A percentile compares a stretch with the other conserved stretches of the same genome.
Conservation (phyloP, 2,329 filamentous ascomycete genomes). For the Alternaria solani region DNA sequence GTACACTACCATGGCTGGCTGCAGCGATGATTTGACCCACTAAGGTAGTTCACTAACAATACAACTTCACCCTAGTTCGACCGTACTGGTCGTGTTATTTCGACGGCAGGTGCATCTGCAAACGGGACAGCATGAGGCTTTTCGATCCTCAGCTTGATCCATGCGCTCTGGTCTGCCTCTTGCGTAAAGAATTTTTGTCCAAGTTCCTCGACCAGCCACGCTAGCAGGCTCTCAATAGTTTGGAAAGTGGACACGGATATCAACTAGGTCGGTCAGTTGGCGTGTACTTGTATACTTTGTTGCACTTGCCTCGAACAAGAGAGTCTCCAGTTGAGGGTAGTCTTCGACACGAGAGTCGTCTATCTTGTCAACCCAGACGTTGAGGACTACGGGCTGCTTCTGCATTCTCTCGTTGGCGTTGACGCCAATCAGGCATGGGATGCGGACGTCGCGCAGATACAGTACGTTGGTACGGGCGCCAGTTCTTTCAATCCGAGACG, state of each 20-base stretch:
- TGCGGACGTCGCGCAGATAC: constrained; percentile 64
- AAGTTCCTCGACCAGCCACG: constrained; percentile 52
- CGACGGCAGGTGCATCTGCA: constrained; percentile 74
- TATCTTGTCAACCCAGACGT: constrained; percentile 67
- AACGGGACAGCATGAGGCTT: constrained; percentile 78
- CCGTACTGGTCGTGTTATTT: constrained; percentile 55
- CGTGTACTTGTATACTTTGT: not conserved
- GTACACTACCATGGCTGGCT: not conserved
- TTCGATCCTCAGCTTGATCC: constrained; percentile 68
- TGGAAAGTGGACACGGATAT: constrained; percentile 56
- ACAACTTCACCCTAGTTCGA: constrained; percentile 9
- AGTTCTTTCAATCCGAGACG: constrained; percentile 36
- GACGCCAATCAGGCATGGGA: constrained; percentile 75
- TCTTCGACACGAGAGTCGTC: constrained; percentile 56
- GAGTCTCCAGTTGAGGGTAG: constrained; percentile 65
- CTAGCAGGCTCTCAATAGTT: constrained; percentile 58
- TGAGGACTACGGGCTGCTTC: constrained; percentile 72
- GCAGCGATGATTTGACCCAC: constrained; percentile 1
- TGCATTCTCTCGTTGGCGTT: constrained; percentile 72
- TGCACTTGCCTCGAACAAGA: constrained; percentile 66
- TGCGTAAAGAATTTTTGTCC: constrained; percentile 50
- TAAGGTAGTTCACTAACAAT: not conserved
- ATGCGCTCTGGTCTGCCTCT: constrained; percentile 53
- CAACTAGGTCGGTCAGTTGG: constrained; percentile 43
- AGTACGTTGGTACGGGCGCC: constrained; percentile 48